phyloP scores from a whole-genome alignment of 1,139 yeast species.

The Magnusiomyces tetraspermus region DNA sequence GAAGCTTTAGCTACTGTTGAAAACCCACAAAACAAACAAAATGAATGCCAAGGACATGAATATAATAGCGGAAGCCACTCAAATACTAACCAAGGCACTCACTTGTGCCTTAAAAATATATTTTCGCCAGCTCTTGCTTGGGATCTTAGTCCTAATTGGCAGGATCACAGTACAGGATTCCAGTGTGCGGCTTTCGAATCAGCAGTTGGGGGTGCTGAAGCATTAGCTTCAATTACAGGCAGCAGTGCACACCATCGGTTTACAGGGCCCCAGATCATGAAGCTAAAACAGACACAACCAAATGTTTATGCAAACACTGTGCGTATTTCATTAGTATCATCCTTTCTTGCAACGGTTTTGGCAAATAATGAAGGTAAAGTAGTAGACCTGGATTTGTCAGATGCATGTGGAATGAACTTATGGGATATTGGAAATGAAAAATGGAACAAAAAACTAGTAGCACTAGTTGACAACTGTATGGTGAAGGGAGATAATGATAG shows the following conservation, averaged over 20 bases:
- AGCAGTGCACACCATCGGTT: constrained; percentile 84
- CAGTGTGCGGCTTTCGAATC: constrained; percentile 59
- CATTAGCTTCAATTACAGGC: constrained; percentile 64
- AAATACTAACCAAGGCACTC: not conserved
- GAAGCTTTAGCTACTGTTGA: not conserved
- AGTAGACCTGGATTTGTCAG: constrained; percentile 66
- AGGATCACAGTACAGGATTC: constrained; percentile 74
- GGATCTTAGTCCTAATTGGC: constrained; percentile 82
- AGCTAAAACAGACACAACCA: constrained; percentile 49
- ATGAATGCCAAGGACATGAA: not conserved
- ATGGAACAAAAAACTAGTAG: not conserved
- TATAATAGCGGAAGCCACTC: not conserved
- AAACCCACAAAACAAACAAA: not conserved
- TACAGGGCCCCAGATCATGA: constrained; percentile 83
- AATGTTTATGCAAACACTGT: constrained; percentile 47
- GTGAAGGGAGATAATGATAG: not conserved
- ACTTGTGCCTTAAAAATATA: constrained; percentile 15
- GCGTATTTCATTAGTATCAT: constrained; percentile 66
- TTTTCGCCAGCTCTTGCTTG: constrained; percentile 44
- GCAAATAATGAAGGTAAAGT: constrained; percentile 41
- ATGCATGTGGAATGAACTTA: constrained; percentile 86
- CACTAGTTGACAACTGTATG: not conserved
- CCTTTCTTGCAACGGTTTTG: constrained; percentile 64
- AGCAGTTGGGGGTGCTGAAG: constrained; percentile 52
- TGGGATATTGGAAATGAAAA: constrained; percentile 52